Base-by-base conservation (phyloP, 75 land plant genomes). In the Picea sitchensis region DNA sequence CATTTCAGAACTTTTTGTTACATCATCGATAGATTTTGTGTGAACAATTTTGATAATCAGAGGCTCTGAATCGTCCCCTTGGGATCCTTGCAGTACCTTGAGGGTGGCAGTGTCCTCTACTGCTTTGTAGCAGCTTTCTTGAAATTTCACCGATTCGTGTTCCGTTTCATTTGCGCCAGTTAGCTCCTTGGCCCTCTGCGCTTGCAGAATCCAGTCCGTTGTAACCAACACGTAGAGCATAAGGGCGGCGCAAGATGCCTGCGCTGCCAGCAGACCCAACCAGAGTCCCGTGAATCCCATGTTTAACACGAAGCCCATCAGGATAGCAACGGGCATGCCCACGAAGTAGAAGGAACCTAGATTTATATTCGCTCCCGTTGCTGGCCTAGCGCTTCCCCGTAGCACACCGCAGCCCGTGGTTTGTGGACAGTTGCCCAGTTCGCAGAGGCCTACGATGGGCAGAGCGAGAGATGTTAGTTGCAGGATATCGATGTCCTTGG, bases 391-490 rank as follows among this genome's bases (percentile, higher is more conserved):
- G 38, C 87, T 88, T 3, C 94, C 94, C 31, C 94, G 68, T 0
- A 92, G 85, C 12, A 92, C 92, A 30, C 94, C 92, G 76, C 94
- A 92, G 0, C 90, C 94, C 1, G 91, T 88, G 11, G 94, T 92
- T 80, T 92, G 94, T n/a, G 94, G 94, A 23, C 90, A 90, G 83
- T 92, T 92, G n/a, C 92, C 92, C 65, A 92, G 86, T 78, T 92
- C 94, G 72, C 94, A 92, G 36, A 92, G 74, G 13, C 94, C 94
- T 30, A 90, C 76, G 14, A 92, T 88, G 18, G 94, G 94, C 78
- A 92, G 58, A 18, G 87, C 92, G 9, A 84, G 75, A 9, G 92
- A 80, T 1, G 88, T 86, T 57, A 92, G 82, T 75, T 79, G 76
- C 13, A 90, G 58, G 82, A 92, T 90, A 18, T 82, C 77, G 0